Percentiles rank a stretch among this genome's conserved stretches.
phyloP scores from a whole-genome alignment of 106 monocot genomes.

The Apostasia shenzhenica region DNA sequence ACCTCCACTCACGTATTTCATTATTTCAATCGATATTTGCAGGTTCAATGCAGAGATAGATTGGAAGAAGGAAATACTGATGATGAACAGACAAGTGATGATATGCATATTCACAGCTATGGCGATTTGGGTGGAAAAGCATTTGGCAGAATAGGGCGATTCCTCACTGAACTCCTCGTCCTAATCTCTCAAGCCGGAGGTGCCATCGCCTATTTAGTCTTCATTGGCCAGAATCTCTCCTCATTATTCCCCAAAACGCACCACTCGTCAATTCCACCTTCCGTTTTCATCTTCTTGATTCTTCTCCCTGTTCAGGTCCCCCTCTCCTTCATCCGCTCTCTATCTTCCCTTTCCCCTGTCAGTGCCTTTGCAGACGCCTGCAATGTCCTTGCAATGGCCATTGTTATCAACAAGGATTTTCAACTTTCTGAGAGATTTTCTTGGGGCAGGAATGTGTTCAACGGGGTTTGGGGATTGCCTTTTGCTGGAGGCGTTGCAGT shows the following conservation, averaged over 20 bases:
- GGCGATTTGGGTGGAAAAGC: constrained; percentile 79
- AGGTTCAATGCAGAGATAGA: constrained; percentile 77
- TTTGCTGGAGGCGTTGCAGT: constrained; percentile 79
- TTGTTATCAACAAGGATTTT: constrained; percentile 82
- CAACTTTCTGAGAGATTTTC: constrained; percentile 35
- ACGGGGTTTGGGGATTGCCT: constrained; percentile 61
- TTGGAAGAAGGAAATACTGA: constrained; percentile 30
- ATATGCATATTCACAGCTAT: constrained; percentile 36
- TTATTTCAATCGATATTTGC: neutral
- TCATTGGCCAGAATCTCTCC: constrained; percentile 87
- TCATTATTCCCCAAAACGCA: constrained; percentile 33
- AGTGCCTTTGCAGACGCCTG: constrained; percentile 85
- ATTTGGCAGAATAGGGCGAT: constrained; percentile 58
- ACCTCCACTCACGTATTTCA: too few species aligned
- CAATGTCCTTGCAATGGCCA: constrained; percentile 88
- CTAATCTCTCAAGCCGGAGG: constrained; percentile 77
- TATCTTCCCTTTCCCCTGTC: constrained; percentile 74
- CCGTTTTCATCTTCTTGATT: constrained; percentile 55
- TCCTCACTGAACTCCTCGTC: constrained; percentile 69
- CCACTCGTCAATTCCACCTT: constrained; percentile 23
- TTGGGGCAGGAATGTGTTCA: constrained; percentile 48
- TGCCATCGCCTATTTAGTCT: constrained; percentile 80
- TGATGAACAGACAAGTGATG: constrained; percentile 17
- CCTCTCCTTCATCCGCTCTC: constrained; percentile 74
- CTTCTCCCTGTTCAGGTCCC: constrained; percentile 67